phyloP scores from a whole-genome alignment of 164 flowering plant genomes.

The Cinnamomum chago region DNA sequence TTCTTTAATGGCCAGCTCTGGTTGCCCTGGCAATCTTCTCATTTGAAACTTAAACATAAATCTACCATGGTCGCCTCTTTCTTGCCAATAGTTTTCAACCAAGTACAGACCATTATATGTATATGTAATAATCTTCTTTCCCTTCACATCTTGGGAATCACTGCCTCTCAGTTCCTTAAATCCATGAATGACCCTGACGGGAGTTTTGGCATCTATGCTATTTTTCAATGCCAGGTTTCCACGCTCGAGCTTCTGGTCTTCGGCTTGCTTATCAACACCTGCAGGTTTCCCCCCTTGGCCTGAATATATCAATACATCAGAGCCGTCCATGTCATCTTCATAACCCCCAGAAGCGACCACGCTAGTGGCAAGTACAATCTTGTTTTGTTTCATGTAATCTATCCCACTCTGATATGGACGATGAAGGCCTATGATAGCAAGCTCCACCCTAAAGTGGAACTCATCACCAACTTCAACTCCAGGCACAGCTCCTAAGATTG shows the following conservation, averaged over 20 bases:
- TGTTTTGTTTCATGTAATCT: conserved; percentile 47
- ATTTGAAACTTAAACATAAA: conserved; percentile 56
- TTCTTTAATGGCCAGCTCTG: conserved; percentile 62
- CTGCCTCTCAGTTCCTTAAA: conserved; percentile 32
- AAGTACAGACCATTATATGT: conserved; percentile 74
- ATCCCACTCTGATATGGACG: conserved; percentile 65
- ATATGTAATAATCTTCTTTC: conserved; percentile 35
- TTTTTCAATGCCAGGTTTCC: conserved; percentile 78
- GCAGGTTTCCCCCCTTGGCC: conserved; percentile 65
- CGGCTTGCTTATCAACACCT: conserved; percentile 36
- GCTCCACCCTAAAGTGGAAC: conserved; percentile 84
- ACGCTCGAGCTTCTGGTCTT: conserved; percentile 71
- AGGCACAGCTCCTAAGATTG: conserved; percentile 63
- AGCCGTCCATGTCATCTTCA: conserved; percentile 42
- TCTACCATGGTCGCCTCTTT: conserved; percentile 49
- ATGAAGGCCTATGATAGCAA: conserved; percentile 75
- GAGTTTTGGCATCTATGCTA: conserved; percentile 39
- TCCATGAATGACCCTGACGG: conserved; percentile 84
- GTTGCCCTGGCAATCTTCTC: conserved; percentile 72
- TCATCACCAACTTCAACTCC: conserved; percentile 95
- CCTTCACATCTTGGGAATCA: conserved; percentile 31
- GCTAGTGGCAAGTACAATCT: conserved; percentile 51
- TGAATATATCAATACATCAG: conserved; percentile 54
- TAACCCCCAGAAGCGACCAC: conserved; percentile 81
- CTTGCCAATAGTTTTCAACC: conserved; percentile 55